Evolutionary conservation across 805 yeast species (phyloP).

Genomic region (Candida dendrica): DNA sequence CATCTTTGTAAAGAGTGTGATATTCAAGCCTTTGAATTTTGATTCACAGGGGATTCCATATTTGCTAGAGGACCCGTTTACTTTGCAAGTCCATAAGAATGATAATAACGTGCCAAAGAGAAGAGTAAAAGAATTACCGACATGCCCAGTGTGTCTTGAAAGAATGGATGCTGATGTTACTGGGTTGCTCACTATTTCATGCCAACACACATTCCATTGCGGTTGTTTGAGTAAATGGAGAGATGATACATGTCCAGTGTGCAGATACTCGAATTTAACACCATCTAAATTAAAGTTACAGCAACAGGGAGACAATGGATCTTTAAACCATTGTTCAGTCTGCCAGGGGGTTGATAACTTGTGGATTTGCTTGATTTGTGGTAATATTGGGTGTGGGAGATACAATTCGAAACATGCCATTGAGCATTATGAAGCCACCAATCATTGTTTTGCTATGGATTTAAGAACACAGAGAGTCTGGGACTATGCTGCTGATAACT

Average conservation of each 20-base stretch:
- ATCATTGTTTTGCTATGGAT: slow-evolving; percentile 91
- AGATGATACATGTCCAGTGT: slow-evolving; percentile 87
- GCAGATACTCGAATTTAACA: slow-evolving; percentile 60
- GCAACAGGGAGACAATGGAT: slow-evolving; percentile 19
- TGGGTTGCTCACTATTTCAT: slow-evolving; percentile 80
- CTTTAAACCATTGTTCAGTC: slow-evolving; percentile 37
- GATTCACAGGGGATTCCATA: slow-evolving; percentile 48
- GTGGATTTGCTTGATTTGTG: slow-evolving; percentile 89
- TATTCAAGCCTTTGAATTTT: slow-evolving; percentile 16
- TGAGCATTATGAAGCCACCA: slow-evolving; percentile 67
- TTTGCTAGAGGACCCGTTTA: slow-evolving; percentile 67
- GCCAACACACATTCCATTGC: slow-evolving; percentile 92
- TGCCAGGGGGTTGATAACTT: slow-evolving; percentile 58
- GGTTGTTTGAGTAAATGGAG: slow-evolving; percentile 83
- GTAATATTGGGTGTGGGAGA: slow-evolving; percentile 87
- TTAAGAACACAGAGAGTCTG: slow-evolving; percentile 77
- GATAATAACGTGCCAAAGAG: slow-evolving; percentile 13
- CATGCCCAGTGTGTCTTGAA: slow-evolving; percentile 90
- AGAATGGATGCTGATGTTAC: slow-evolving; percentile 76
- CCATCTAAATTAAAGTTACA: slow-evolving; percentile 9
- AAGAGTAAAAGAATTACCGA: slow-evolving; percentile 59
- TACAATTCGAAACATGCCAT: slow-evolving; percentile 83
- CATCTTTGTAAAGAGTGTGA: slow-evolving; percentile 46
- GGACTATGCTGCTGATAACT: slow-evolving; percentile 90
- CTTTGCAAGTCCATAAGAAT: slow-evolving; percentile 22